Evolutionary conservation across 306 rosid genomes (phyloP).

Genomic region (Vachellia pachyceras): DNA sequence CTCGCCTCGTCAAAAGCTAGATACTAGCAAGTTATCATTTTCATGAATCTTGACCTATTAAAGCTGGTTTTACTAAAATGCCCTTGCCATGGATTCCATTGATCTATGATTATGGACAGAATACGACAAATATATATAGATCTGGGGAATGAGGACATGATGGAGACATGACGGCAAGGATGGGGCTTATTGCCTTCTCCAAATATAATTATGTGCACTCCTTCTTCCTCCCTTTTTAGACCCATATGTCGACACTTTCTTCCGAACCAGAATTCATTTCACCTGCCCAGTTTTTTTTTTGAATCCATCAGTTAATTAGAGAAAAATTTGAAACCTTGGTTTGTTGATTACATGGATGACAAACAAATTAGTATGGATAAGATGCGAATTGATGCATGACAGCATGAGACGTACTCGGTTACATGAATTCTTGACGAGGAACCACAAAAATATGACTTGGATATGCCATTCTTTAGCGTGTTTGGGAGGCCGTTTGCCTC

Average conservation of each 20-base stretch:
- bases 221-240: not conserved
- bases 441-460: not conserved
- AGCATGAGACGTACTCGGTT: not conserved
- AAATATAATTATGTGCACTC: not conserved
- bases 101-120: not conserved
- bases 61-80: slow-evolving; percentile 39
- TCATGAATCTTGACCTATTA: not conserved
- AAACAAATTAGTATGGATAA: not conserved
- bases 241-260: slow-evolving; percentile 34
- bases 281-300: not conserved
- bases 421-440: not conserved
- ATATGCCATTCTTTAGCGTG: not conserved
- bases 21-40: not conserved
- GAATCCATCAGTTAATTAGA: not conserved
- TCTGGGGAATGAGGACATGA: slow-evolving; percentile 24
- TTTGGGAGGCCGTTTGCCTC: no score
- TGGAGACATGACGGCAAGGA: slow-evolving; percentile 25
- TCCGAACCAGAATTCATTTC: not conserved
- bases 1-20: slow-evolving; percentile 19
- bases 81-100: not conserved
- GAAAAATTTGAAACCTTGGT: not conserved
- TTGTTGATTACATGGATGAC: not conserved
- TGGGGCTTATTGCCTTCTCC: not conserved
- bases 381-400: not conserved
- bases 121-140: not conserved